Evolutionary conservation across 345 rosid genomes (phyloP).

Genomic region (Eutrema heterophyllum): DNA sequence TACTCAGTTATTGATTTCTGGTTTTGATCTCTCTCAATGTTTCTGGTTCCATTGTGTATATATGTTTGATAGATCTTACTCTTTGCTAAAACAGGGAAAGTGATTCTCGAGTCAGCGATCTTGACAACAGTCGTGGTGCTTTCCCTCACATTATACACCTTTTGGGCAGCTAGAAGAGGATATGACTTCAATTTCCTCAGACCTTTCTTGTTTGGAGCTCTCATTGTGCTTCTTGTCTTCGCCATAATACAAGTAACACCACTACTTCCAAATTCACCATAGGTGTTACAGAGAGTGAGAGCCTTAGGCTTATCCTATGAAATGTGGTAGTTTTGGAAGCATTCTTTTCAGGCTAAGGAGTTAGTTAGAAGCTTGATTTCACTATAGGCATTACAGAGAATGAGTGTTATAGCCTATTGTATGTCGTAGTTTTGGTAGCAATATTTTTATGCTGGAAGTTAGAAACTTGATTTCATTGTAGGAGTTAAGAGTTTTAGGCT

Average conservation of each 20-base stretch:
- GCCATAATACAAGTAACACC: slow-evolving; percentile 13
- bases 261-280: not conserved
- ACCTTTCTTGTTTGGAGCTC: slow-evolving; percentile 70
- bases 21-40: not conserved
- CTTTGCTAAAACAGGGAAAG: slow-evolving; percentile 49
- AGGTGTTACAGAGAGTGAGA: not conserved
- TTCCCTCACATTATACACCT: slow-evolving; percentile 70
- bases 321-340: slow-evolving; percentile 1
- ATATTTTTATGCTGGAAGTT: not conserved
- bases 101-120: slow-evolving; percentile 74
- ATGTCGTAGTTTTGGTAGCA: slow-evolving; percentile 5
- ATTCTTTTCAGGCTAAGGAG: not conserved
- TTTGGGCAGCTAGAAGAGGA: slow-evolving; percentile 82
- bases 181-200: slow-evolving; percentile 76
- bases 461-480: not conserved
- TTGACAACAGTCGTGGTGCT: slow-evolving; percentile 61
- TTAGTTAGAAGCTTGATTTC: not conserved
- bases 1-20: not conserved
- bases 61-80: not conserved
- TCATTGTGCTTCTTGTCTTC: slow-evolving; percentile 20
- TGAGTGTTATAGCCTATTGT: not conserved
- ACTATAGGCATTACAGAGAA: not conserved
- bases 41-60: not conserved
- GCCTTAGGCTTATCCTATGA: not conserved
- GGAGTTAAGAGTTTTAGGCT: not conserved